A percentile compares a stretch with the other conserved stretches of the same genome.
Evolutionary conservation across 768 basidiomycete genomes (phyloP).

Genomic region (Lactarius sp.): DNA sequence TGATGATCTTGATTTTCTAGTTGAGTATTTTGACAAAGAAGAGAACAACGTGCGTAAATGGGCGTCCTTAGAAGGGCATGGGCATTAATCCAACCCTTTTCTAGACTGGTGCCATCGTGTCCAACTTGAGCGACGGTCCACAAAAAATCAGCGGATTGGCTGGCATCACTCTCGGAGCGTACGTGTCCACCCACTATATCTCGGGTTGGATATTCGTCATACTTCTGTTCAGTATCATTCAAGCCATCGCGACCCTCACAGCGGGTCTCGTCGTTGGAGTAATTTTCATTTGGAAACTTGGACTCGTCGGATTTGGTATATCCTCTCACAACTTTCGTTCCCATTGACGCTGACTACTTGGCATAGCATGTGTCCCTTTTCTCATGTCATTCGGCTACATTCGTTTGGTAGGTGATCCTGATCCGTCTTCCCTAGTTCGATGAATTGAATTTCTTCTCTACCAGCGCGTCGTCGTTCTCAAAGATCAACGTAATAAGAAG

Average conservation of each 20-base stretch:
- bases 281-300: conserved; percentile 65
- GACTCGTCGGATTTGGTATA: conserved; percentile 75
- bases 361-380: conserved; percentile 58
- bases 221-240: conserved; percentile 54
- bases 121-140: conserved; percentile 72
- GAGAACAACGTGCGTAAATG: conserved; percentile 58
- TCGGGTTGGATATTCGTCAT: background rate
- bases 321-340: background rate
- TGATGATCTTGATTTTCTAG: conserved; percentile 32
- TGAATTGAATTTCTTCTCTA: background rate
- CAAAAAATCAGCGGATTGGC: conserved; percentile 83
- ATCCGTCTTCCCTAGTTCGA: background rate
- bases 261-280: conserved; percentile 71
- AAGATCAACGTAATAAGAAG: conserved; percentile 75
- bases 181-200: conserved; percentile 31
- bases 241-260: conserved; percentile 59
- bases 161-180: conserved; percentile 75
- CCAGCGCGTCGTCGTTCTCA: conserved; percentile 77
- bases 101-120: conserved; percentile 72
- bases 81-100: conserved; percentile 5
- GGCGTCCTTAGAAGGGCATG: conserved; percentile 11
- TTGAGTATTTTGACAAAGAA: conserved; percentile 83
- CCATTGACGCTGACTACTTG: background rate
- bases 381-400: conserved; percentile 72
- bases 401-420: conserved; percentile 51